Conservation (phyloP, 352 stramenopile species). For the Phytophthora macrochlamydospora region DNA sequence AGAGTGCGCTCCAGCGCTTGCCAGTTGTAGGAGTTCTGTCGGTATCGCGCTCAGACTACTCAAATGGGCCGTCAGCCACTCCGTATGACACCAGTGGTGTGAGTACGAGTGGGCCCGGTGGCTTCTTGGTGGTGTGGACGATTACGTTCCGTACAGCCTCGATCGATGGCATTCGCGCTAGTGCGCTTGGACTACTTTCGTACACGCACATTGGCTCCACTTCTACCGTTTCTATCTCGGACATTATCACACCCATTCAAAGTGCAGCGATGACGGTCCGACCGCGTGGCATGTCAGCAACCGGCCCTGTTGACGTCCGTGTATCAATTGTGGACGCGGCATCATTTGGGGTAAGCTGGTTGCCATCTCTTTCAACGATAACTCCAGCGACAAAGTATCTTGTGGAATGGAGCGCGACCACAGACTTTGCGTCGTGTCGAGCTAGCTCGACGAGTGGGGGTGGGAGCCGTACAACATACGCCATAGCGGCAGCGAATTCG, state of each 20-base stretch:
- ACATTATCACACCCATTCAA: slow-evolving; percentile 34
- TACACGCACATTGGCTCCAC: slow-evolving; percentile 33
- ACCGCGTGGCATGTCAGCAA: slow-evolving; percentile 51
- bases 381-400: slow-evolving; percentile 68
- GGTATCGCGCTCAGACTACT: slow-evolving; percentile 70
- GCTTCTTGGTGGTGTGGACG: slow-evolving; percentile 69
- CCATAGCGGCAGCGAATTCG: slow-evolving; percentile 45
- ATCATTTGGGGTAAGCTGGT: slow-evolving; percentile 76
- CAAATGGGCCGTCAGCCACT: slow-evolving; percentile 34
- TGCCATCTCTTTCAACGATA: slow-evolving; percentile 27
- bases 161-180: slow-evolving; percentile 52
- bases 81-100: slow-evolving; percentile 59
- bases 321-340: slow-evolving; percentile 66
- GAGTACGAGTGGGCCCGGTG: slow-evolving; percentile 24
- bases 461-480: slow-evolving; percentile 45
- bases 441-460: slow-evolving; percentile 27
- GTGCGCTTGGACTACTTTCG: slow-evolving; percentile 46
- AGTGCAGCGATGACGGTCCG: slow-evolving; percentile 35
- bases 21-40: slow-evolving; percentile 56
- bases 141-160: slow-evolving; percentile 77
- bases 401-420: slow-evolving; percentile 77
- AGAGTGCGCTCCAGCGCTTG: slow-evolving; percentile 60
- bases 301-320: slow-evolving; percentile 47
- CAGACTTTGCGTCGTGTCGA: slow-evolving; percentile 31
- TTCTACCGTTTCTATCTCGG: slow-evolving; percentile 33